phyloP scores from a whole-genome alignment of 108 stramenopile species.

The Skeletonema marinoi region DNA sequence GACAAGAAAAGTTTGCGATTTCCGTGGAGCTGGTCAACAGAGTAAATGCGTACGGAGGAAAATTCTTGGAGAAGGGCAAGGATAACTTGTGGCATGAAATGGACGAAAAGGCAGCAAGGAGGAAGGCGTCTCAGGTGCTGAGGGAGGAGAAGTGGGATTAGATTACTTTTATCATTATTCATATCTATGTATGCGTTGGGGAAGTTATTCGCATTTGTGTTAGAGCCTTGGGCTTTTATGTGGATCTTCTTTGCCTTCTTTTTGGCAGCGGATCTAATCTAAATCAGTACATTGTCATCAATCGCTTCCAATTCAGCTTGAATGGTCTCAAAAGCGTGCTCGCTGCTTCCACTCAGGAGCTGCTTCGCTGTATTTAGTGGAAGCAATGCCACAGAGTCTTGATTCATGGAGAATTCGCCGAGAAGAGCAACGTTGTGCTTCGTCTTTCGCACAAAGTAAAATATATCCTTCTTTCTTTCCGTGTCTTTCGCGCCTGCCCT shows the following conservation, averaged over 20 bases:
- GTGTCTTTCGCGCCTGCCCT: background rate
- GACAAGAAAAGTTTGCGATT: constrained; percentile 25
- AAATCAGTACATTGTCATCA: background rate
- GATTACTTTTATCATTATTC: background rate
- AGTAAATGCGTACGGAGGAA: constrained; percentile 44
- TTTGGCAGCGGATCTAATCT: too few relatives aligned
- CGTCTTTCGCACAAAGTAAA: background rate
- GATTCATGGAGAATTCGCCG: background rate
- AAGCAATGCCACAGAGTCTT: background rate
- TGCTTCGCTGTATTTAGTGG: background rate
- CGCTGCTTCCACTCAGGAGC: background rate
- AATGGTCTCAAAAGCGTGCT: background rate
- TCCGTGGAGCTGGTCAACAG: constrained; percentile 17
- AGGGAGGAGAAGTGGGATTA: constrained; percentile 45
- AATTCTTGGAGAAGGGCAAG: constrained; percentile 34
- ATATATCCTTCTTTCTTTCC: background rate
- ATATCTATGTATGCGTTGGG: background rate
- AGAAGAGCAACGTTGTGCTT: background rate
- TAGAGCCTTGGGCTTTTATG: too few relatives aligned
- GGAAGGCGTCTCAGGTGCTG: constrained; percentile 45
- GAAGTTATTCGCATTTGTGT: too few relatives aligned
- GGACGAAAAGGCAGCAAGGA: constrained; percentile 24
- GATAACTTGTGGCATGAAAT: constrained; percentile 42
- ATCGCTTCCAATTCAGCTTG: background rate
- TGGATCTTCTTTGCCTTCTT: too few relatives aligned